A percentile compares a stretch with the other conserved stretches of the same genome.
Evolutionary conservation across 148 eudicot species (phyloP).

Genomic region (Bassia scoparia): DNA sequence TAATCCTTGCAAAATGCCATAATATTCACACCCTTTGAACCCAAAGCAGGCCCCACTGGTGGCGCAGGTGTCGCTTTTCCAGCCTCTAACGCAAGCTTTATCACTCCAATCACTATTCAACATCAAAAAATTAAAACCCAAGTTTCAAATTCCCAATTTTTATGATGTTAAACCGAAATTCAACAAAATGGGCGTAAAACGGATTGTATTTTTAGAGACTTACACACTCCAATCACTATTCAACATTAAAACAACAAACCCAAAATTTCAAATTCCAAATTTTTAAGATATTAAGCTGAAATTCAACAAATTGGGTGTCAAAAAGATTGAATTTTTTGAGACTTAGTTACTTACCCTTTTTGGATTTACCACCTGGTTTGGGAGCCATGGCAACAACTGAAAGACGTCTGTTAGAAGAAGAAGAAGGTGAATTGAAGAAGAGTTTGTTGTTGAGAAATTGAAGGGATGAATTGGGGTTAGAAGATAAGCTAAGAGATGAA

Average conservation of each 20-base stretch:
- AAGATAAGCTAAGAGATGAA: conserved; percentile 26
- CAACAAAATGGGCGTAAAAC: too few species aligned
- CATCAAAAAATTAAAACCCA: not conserved
- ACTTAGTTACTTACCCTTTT: conserved; percentile 46
- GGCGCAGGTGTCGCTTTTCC: conserved; percentile 98
- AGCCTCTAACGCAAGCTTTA: conserved; percentile 91
- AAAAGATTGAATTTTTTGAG: not conserved
- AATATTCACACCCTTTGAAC: conserved; percentile 94
- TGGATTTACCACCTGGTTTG: conserved; percentile 68
- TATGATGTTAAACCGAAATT: not conserved
- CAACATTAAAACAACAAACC: not conserved
- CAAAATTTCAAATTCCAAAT: not conserved
- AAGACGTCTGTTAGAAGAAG: conserved; percentile 36
- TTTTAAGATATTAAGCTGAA: not conserved
- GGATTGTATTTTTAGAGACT: too few species aligned
- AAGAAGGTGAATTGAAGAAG: conserved; percentile 9
- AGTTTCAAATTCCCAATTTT: not conserved
- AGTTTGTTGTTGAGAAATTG: conserved; percentile 30
- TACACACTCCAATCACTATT: too few species aligned
- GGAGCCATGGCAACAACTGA: conserved; percentile 72
- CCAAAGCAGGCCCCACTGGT: conserved; percentile 95
- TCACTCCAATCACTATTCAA: conserved; percentile 69
- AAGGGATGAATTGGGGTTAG: conserved; percentile 31
- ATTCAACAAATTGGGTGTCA: not conserved
- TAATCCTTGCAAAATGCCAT: conserved; percentile 95